phyloP scores from a whole-genome alignment of 2,329 filamentous ascomycete genomes.

The Penicillium sp. region DNA sequence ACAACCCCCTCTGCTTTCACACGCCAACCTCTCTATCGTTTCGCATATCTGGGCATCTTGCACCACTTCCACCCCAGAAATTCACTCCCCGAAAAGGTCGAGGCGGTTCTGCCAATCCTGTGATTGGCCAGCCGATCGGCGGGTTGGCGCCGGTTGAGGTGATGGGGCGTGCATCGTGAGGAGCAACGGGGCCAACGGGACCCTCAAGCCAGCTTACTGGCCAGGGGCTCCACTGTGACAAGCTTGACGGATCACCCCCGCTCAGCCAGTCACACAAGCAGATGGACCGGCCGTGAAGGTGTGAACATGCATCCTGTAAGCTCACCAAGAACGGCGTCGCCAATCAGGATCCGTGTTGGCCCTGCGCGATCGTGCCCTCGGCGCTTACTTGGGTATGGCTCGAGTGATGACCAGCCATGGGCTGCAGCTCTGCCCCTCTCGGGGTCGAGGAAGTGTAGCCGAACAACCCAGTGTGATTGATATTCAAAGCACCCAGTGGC shows the following conservation, averaged over 20 bases:
- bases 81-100: not conserved
- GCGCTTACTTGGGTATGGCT: constrained; percentile 38
- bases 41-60: not conserved
- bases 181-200: constrained; percentile 11
- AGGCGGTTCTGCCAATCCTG: constrained; percentile 34
- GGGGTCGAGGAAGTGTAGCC: constrained; percentile 10
- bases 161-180: constrained; percentile 28
- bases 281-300: constrained; percentile 14
- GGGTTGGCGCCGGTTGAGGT: constrained; percentile 36
- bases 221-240: constrained; percentile 38
- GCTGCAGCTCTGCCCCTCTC: constrained; percentile 30
- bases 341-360: constrained; percentile 23
- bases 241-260: constrained; percentile 31
- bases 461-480: constrained; percentile 31
- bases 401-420: constrained; percentile 28
- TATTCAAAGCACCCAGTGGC: constrained; percentile 34
- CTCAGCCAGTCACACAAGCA: constrained; percentile 32
- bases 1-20: not conserved
- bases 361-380: constrained; percentile 20
- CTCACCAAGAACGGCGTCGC: constrained; percentile 11
- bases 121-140: constrained; percentile 40
- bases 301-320: constrained; percentile 23
- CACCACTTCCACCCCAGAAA: not conserved
- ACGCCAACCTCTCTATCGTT: constrained; percentile 10
- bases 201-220: constrained; percentile 25